phyloP scores from a whole-genome alignment of 2,329 filamentous ascomycete species.

The Aciculosporium take region DNA sequence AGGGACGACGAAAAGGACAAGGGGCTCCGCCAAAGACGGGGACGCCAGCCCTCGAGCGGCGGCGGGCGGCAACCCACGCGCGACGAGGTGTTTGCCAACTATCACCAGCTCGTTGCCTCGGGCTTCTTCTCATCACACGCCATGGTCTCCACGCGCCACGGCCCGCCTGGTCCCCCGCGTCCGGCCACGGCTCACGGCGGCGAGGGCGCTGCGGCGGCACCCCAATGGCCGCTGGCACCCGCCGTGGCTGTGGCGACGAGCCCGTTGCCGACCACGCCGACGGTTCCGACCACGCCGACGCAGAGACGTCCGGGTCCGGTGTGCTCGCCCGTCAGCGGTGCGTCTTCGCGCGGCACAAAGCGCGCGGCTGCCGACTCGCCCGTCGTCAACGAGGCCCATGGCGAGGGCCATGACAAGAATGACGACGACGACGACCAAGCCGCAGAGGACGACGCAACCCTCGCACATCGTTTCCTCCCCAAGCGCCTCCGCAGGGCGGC shows the following conservation, averaged over 20 bases:
- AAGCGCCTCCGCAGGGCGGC: constrained; percentile 38
- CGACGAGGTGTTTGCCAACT: constrained; percentile 42
- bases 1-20: constrained; percentile 14
- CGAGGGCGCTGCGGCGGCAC: constrained; percentile 7
- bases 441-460: constrained; percentile 9
- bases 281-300: constrained; percentile 6
- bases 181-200: constrained; percentile 9
- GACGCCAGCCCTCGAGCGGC: too few relatives aligned
- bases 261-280: not conserved
- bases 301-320: constrained; percentile 11
- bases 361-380: constrained; percentile 26
- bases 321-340: constrained; percentile 20
- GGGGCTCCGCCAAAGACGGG: too few relatives aligned
- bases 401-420: not conserved
- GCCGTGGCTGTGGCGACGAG: not conserved
- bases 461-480: constrained; percentile 12
- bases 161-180: constrained; percentile 6
- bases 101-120: constrained; percentile 39
- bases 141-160: constrained; percentile 36
- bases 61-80: constrained; percentile 18
- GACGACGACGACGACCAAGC: not conserved
- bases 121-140: constrained; percentile 46
- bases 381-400: constrained; percentile 6
- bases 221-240: constrained; percentile 16
- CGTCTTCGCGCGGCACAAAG: constrained; percentile 35